phyloP scores from a whole-genome alignment of 352 stramenopile species.

The Pythium vanterpoolii region DNA sequence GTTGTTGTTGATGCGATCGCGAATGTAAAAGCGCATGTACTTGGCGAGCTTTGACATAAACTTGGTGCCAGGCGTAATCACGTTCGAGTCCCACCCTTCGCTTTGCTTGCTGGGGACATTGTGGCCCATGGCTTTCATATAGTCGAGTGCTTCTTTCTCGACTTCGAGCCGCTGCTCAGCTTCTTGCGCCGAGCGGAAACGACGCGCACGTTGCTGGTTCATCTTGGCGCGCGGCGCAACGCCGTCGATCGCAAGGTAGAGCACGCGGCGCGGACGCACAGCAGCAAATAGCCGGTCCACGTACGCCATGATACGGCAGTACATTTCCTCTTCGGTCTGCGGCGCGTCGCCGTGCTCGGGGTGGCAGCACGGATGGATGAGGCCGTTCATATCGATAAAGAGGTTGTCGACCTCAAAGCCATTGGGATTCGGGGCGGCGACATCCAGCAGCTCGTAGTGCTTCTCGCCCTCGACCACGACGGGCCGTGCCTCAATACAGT shows the following conservation, averaged over 20 bases:
- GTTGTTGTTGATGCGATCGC: constrained; percentile 93
- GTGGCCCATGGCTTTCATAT: constrained; percentile 89
- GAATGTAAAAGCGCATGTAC: constrained; percentile 90
- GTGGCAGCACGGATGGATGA: constrained; percentile 99
- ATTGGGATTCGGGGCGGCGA: constrained; percentile 90
- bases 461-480: constrained; percentile 77
- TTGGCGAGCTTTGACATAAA: constrained; percentile 96
- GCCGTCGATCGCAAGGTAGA: constrained; percentile 99
- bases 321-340: constrained; percentile 98
- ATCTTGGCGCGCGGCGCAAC: constrained; percentile 99
- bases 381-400: constrained; percentile 99
- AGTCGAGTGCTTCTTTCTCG: constrained; percentile 91
- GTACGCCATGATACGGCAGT: constrained; percentile 94
- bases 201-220: constrained; percentile 98
- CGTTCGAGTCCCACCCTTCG: constrained; percentile 97
- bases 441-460: constrained; percentile 79
- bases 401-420: constrained; percentile 97
- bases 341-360: constrained; percentile 91
- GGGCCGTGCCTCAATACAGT: constrained; percentile 77
- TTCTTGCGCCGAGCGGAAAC: constrained; percentile 96
- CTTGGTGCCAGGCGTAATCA: constrained; percentile 98
- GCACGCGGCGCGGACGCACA: constrained; percentile 92
- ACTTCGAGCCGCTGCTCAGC: constrained; percentile 90
- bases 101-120: constrained; percentile 77
- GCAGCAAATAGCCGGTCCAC: constrained; percentile 95